Evolutionary conservation across 345 rosid species (phyloP), one percentile per base, ranked within the genome.

Genomic region (Acer negundo): DNA sequence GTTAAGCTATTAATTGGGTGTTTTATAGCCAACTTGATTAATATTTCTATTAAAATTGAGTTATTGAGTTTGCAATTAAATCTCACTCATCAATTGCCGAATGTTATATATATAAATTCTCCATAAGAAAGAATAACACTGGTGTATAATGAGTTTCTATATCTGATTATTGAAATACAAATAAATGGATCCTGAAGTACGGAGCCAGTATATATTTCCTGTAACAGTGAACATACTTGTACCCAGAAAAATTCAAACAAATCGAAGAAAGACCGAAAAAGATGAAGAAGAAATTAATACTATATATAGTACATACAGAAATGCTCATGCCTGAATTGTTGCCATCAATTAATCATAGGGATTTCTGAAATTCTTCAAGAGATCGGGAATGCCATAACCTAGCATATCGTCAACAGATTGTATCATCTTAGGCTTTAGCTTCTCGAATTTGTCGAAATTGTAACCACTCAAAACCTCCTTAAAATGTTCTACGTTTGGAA

Each of bases 401-500:
- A 94, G 76, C 99, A 96, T 96, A 77, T 92, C 95, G 73, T 94
- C 99, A 16, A 94, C 97, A 20, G 87, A 86, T 82, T 92, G 97
- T 79, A 91, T 84, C 97, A 94, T 89, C 83, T 96, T 96, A 12
- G 95, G 92, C 83, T 92, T 94, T 71, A 96, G 86, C 85, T 86
- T 94, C 88, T 96, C 98, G 28, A 96, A 94, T 79, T 87, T 90
- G 83, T 94, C 97, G 2, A 96, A 74, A 85, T 70, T 92, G 90
- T 94, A 90, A 58, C 99, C 95, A 35, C 81, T 84, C 80, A 96
- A 82, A 23, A 85, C 74, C 84, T 94, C 97, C 85, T 80, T 85
- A 79, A 94, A 96, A 2, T 92, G 93, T 11, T 92, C 97, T 1
- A 86, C 94, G 55, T 90, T 92, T 13, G 99, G 98, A 75, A 96